A percentile compares a stretch with the other conserved stretches of the same genome.
These are phyloP conservation scores for Thinopyrum elongatum DNA, from an alignment of 176 grass and related monocot genomes.

Conservation along the genomic window DNA sequence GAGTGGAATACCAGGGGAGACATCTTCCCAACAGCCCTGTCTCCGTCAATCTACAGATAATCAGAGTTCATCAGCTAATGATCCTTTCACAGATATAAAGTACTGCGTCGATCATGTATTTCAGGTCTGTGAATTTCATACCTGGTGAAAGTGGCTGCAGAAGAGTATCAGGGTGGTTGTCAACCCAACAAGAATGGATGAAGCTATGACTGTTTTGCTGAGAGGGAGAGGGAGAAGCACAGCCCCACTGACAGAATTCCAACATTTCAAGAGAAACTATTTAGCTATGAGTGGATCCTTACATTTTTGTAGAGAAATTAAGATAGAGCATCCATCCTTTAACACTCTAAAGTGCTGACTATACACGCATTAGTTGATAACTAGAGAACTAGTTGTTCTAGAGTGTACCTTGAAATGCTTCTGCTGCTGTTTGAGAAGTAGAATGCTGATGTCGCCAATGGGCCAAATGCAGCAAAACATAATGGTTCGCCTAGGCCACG, in stretches of 20 bases:
- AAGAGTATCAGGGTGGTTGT: constrained; percentile 97
- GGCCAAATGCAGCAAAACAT: constrained; percentile 93
- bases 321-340: background rate
- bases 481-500: constrained; percentile 83
- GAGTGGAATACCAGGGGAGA: constrained; percentile 70
- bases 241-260: constrained; percentile 43
- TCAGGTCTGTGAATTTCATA: background rate
- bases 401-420: constrained; percentile 40
- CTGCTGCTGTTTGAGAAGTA: constrained; percentile 69
- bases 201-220: constrained; percentile 54
- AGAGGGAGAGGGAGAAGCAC: constrained; percentile 60
- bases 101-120: background rate
- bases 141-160: constrained; percentile 99
- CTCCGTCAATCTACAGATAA: constrained; percentile 73
- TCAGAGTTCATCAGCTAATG: background rate
- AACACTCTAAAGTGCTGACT: background rate
- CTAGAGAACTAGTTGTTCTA: background rate
- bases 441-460: constrained; percentile 82
- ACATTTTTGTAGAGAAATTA: background rate
- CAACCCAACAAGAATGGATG: constrained; percentile 85
- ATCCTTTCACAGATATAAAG: constrained; percentile 7
- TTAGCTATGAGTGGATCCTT: background rate
- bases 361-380: background rate
- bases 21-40: constrained; percentile 81
- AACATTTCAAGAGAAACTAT: constrained; percentile 19